Evolutionary conservation across 495 filamentous ascomycete species (phyloP), one percentile per base, ranked within the genome.

Genomic region (Trypethelium eluteriae): DNA sequence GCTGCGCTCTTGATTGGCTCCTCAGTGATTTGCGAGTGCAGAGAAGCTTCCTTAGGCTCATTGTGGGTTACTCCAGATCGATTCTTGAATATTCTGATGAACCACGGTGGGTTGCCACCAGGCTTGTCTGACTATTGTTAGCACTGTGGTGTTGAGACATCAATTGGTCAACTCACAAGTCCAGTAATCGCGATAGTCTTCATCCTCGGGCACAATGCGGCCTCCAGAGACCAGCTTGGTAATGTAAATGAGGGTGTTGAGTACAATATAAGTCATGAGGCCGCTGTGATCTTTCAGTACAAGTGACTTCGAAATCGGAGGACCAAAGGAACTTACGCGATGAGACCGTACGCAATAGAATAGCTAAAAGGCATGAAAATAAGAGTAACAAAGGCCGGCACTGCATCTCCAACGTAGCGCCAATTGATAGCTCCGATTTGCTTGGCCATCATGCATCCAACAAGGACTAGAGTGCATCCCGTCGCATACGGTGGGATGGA

Each of bases 351-450:
- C 35, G 89, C 87, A 70, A 92, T 90, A 57, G 85, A 89, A 75
- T 90, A 91, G 32, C 88, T 92, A 78, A 92, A 92, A n/a, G 89
- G 89, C 90, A 93, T 93, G 71, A 89, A 76, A 70, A 85, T 83
- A 67, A 93, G 88, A 38, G 89, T 91, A 39, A 92, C 74, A 76
- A 93, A 93, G 1, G 90, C 90, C 0, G 90, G 90, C 39, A 93
- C 80, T 35, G 87, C 85, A 75, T 93, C 90, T 62, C 88, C 89
- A 41, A 86, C 76, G 78, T 93, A 93, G 10, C 79, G 77, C 90
- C 90, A 93, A 81, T 93, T 93, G 79, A 93, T 92, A 66, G 93
- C 87, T 35, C 81, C 82, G 12, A 85, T 86, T 2, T 89, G 79
- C 66, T 84, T 81, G 69, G 87, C 85, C 90, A 93, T 93, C 81